A percentile compares a stretch with the other conserved stretches of the same genome.
Conservation (phyloP, 1,284 basidiomycete genomes). For the Ganoderma lucidum region DNA sequence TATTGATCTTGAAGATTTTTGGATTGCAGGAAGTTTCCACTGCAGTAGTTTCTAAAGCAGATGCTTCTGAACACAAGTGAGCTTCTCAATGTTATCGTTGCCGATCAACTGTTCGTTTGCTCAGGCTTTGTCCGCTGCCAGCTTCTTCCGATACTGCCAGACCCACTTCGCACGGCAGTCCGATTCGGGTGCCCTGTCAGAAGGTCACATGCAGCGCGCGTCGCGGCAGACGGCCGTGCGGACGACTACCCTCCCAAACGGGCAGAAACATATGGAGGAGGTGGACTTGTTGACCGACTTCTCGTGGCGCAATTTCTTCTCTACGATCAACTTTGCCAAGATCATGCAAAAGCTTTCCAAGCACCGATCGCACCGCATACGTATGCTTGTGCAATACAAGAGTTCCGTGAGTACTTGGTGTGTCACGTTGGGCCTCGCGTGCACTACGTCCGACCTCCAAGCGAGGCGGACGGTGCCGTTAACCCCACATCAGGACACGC, state of each 20-base stretch:
- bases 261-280: conserved; percentile 81
- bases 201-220: conserved; percentile 65
- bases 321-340: conserved; percentile 97
- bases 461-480: neutral
- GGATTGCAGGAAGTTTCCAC: conserved; percentile 91
- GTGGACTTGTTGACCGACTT: conserved; percentile 93
- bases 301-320: conserved; percentile 98
- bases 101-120: conserved; percentile 5
- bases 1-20: conserved; percentile 98
- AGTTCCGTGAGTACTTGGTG: conserved; percentile 75
- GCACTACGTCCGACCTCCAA: neutral
- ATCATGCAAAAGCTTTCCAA: conserved; percentile 99
- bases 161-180: conserved; percentile 74
- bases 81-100: conserved; percentile 36
- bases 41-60: conserved; percentile 88
- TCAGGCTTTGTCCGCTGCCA: conserved; percentile 42
- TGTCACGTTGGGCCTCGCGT: neutral
- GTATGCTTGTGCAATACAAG: conserved; percentile 98
- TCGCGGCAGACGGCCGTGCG: conserved; percentile 64
- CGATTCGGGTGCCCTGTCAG: conserved; percentile 56
- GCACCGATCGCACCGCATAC: conserved; percentile 92
- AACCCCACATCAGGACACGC: neutral
- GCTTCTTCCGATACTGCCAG: conserved; percentile 96
- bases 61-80: conserved; percentile 88
- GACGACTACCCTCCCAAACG: conserved; percentile 67